phyloP scores from a whole-genome alignment of 2,329 filamentous ascomycete species.

The Raffaelea ambrosiae region DNA sequence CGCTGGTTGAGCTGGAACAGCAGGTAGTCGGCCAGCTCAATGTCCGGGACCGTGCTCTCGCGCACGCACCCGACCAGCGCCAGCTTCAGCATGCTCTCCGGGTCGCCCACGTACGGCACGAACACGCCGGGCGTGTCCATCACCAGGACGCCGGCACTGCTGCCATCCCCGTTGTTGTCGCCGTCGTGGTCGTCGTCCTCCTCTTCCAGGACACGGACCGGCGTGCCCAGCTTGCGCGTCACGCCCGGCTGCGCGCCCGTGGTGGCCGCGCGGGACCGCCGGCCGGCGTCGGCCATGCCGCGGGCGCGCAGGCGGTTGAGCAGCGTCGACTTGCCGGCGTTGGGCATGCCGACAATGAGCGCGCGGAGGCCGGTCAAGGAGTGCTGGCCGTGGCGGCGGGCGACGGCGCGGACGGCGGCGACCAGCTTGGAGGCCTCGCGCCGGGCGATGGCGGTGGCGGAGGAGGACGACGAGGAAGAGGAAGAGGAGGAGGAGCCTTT shows the following conservation, averaged over 20 bases:
- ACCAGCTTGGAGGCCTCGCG: conserved; percentile 26
- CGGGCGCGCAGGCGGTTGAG: conserved; percentile 72
- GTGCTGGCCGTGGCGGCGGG: conserved; percentile 31
- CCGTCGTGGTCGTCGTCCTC: conserved; percentile 12
- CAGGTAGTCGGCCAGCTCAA: conserved; percentile 81
- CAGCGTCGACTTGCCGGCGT: conserved; percentile 92
- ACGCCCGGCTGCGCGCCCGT: conserved; percentile 86
- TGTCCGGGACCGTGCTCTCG: conserved; percentile 70
- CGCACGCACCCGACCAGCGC: conserved; percentile 86
- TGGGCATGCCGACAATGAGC: conserved; percentile 94
- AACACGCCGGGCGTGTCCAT: conserved; percentile 94
- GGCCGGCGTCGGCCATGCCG: conserved; percentile 44
- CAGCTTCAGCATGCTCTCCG: conserved; percentile 90
- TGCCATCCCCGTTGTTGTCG: too few species aligned
- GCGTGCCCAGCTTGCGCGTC: conserved; percentile 73
- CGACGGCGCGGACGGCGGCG: conserved; percentile 40
- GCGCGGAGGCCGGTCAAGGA: conserved; percentile 74
- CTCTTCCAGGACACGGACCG: conserved; percentile 63
- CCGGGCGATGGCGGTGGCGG: conserved; percentile 39
- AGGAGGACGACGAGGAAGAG: too few species aligned
- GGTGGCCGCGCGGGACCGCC: conserved; percentile 56
- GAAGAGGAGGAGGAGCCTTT: too few species aligned
- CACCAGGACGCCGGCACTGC: conserved; percentile 63
- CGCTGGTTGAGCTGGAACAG: conserved; percentile 72
- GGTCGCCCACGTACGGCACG: conserved; percentile 78